These are phyloP conservation scores for Ceratocystis papillata DNA, from an alignment of 2,329 filamentous ascomycete genomes.

Conservation along the genomic window DNA sequence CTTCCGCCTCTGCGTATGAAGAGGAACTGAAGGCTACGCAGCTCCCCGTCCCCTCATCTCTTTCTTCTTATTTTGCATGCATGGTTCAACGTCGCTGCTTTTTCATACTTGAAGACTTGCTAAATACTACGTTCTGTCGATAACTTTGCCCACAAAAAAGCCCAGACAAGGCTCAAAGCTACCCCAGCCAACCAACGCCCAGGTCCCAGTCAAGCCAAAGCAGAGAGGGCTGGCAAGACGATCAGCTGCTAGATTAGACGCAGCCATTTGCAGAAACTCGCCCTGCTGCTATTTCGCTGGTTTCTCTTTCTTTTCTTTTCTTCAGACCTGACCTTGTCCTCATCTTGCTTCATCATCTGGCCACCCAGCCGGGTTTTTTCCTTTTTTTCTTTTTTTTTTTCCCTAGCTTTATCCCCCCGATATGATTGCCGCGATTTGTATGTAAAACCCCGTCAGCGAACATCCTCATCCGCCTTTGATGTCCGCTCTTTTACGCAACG, in stretches of 20 bases:
- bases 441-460: background rate
- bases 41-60: no score
- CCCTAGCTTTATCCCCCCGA: background rate
- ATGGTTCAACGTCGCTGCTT: no score
- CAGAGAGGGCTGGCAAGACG: background rate
- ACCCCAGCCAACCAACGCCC: background rate
- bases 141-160: background rate
- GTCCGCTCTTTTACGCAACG: conserved; percentile 11
- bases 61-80: no score
- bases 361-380: no score
- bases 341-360: background rate
- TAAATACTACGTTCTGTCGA: background rate
- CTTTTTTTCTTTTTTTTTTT: background rate
- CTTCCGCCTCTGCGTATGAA: background rate
- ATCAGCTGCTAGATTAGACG: background rate
- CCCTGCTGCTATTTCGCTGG: background rate
- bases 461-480: conserved; percentile 5
- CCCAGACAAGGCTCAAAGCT: background rate
- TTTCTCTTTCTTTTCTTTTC: background rate
- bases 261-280: background rate
- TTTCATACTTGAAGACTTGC: no score
- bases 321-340: background rate
- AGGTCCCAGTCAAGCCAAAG: background rate
- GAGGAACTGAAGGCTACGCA: background rate
- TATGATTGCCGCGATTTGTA: background rate